Evolutionary conservation across 2,329 filamentous ascomycete species (phyloP).

Genomic region (Juglanconis sp.): DNA sequence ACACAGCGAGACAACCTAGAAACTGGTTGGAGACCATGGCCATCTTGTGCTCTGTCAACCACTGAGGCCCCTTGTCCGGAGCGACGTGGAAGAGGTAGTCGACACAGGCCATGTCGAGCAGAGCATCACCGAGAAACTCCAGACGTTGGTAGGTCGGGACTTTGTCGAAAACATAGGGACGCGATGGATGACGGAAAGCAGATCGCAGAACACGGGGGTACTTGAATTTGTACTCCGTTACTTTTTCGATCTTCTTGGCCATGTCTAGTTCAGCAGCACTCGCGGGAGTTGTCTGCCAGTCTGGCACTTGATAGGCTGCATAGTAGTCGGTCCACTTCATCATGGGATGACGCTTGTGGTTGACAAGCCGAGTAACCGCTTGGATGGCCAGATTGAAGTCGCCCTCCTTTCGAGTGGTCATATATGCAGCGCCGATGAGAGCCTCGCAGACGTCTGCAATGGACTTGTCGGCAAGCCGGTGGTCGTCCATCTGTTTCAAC

Average conservation of each 20-base stretch:
- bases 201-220: conserved; percentile 75
- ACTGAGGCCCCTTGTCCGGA: conserved; percentile 82
- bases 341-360: conserved; percentile 67
- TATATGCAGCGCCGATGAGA: conserved; percentile 79
- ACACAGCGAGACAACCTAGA: conserved; percentile 75
- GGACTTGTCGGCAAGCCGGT: conserved; percentile 79
- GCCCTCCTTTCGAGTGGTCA: conserved; percentile 40
- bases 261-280: conserved; percentile 69
- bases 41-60: conserved; percentile 98
- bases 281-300: conserved; percentile 62
- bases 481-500: conserved; percentile 45
- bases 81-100: conserved; percentile 76
- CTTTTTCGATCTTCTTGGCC: conserved; percentile 58
- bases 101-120: conserved; percentile 83
- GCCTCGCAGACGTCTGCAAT: conserved; percentile 95
- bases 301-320: conserved; percentile 62
- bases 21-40: conserved; percentile 99
- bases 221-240: conserved; percentile 62
- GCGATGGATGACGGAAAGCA: conserved; percentile 85
- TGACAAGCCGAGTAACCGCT: conserved; percentile 68
- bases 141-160: conserved; percentile 86
- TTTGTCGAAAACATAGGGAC: conserved; percentile 69
- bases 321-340: conserved; percentile 71
- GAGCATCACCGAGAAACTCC: conserved; percentile 86
- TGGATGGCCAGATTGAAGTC: conserved; percentile 57